Evolutionary conservation across 2,329 filamentous ascomycete species (phyloP), one percentile per base, ranked within the genome.

Genomic region (Ophiocordyceps camponoti-saundersi): DNA sequence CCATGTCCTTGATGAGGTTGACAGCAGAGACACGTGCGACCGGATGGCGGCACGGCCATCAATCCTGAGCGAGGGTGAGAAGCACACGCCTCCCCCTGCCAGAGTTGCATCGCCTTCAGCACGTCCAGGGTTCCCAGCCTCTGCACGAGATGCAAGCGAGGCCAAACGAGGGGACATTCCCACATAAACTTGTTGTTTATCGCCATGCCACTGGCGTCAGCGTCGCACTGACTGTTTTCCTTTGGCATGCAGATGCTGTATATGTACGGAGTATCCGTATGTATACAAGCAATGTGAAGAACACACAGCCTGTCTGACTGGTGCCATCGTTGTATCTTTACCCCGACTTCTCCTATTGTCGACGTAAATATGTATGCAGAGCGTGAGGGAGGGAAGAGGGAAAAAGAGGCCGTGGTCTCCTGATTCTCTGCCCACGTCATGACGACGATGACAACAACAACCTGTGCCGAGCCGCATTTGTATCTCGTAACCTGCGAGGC

Each of bases 121-220:
- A 53, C 50, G 51, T 40, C 51, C 50, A 50, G 51, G 51, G 47
- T 50, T 42, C 41, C 32, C 29, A 39, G 12, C 29, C 44, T 40
- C 41, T 20, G 6, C 32, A 45, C 45, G 43, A 39, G 21, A 32
- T 32, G 44, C 30, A 45, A 23, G 44, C 44, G 44, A 45, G 44
- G 34, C 32, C 44, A 30, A 45, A 20, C 36, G 36, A 39, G 34
- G 15, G 34, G 15, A 18, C 34, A 36, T 36, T 10, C 32, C 6
- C 23, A 26, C 23, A 29, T 10, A 29, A 18, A n/a, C n/a, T 40
- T 18, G 16, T 32, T 26, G 8, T n/a, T 16, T 23, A 32, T 44
- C 23, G 23, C 42, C 42, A 30, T 30, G n/a, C 42, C 42, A 29
- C 42, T 43, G 42, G 42, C 42, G 42, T 43, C 42, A 43, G 42